Percentiles rank a stretch among this genome's conserved stretches.
Evolutionary conservation across 768 basidiomycete genomes (phyloP).

Genomic region (Chalciporus sphaerocephalus): DNA sequence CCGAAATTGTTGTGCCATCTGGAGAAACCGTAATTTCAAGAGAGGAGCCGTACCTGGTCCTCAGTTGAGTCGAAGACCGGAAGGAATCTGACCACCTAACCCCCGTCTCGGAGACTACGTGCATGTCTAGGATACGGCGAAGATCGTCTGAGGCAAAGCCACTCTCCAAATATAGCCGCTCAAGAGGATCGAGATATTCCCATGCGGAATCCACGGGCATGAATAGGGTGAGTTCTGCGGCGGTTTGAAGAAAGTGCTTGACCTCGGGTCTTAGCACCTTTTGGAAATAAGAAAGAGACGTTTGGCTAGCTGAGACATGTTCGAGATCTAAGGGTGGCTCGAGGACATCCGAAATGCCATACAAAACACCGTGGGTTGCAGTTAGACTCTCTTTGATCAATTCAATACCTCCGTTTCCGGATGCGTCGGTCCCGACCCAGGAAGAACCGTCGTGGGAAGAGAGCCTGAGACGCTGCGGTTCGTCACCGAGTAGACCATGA

Average conservation of each 20-base stretch:
- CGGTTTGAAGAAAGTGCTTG: constrained; percentile 52
- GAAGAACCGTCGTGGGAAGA: constrained; percentile 44
- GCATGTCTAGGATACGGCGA: constrained; percentile 71
- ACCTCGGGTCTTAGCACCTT: constrained; percentile 65
- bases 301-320: constrained; percentile 51
- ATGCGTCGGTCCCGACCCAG: constrained; percentile 72
- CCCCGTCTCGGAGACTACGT: constrained; percentile 53
- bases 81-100: constrained; percentile 72
- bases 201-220: constrained; percentile 85
- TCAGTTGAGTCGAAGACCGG: constrained; percentile 51
- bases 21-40: constrained; percentile 56
- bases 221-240: constrained; percentile 80
- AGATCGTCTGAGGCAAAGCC: constrained; percentile 82
- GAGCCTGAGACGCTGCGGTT: constrained; percentile 77
- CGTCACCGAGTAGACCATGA: constrained; percentile 73
- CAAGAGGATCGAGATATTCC: constrained; percentile 67
- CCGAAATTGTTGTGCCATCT: constrained; percentile 52
- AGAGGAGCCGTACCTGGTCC: constrained; percentile 60
- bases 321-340: constrained; percentile 68
- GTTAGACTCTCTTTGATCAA: constrained; percentile 53
- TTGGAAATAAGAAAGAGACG: constrained; percentile 68
- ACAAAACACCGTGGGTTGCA: constrained; percentile 71
- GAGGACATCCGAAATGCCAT: constrained; percentile 73
- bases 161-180: constrained; percentile 85
- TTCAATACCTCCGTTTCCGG: constrained; percentile 68